Percentiles rank a stretch among this genome's conserved stretches.
Conservation (phyloP, 352 stramenopile species). For the Globisporangium middletonii region DNA sequence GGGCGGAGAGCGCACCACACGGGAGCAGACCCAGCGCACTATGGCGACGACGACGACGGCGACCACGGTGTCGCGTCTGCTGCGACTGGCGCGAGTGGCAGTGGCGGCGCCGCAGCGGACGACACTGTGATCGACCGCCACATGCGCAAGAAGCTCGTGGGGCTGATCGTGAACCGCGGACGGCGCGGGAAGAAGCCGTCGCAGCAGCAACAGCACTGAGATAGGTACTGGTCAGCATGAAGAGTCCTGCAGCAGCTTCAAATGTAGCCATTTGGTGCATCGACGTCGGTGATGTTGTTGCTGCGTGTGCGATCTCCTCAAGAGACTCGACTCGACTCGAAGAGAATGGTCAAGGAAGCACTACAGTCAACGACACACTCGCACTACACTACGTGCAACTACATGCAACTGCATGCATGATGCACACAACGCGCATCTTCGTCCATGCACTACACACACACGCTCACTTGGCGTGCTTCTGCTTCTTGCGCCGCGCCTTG, state of each 20-base stretch:
- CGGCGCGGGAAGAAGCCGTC: slow-evolving; percentile 62
- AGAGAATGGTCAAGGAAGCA: too few species aligned
- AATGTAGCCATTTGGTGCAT: neutral
- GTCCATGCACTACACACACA: too few species aligned
- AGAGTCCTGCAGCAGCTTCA: neutral
- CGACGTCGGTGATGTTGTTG: too few species aligned
- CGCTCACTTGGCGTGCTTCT: too few species aligned
- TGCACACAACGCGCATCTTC: too few species aligned
- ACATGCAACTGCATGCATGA: too few species aligned
- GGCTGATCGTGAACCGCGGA: slow-evolving; percentile 70
- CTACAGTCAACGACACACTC: too few species aligned
- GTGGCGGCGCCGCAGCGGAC: slow-evolving; percentile 19
- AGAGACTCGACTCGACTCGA: too few species aligned
- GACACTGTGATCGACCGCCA: slow-evolving; percentile 67
- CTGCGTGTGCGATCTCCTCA: too few species aligned
- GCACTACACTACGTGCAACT: too few species aligned
- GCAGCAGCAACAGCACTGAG: slow-evolving; percentile 15
- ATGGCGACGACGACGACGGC: slow-evolving; percentile 24
- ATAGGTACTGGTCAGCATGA: too few species aligned
- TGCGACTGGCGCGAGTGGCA: neutral
- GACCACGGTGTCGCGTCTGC: neutral
- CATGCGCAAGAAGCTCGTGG: slow-evolving; percentile 83
- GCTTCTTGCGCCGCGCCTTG: too few species aligned
- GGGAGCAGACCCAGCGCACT: slow-evolving; percentile 1
- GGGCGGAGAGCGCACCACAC: slow-evolving; percentile 14